phyloP scores from a whole-genome alignment of 352 stramenopile species.

The Pythium periplocum region DNA sequence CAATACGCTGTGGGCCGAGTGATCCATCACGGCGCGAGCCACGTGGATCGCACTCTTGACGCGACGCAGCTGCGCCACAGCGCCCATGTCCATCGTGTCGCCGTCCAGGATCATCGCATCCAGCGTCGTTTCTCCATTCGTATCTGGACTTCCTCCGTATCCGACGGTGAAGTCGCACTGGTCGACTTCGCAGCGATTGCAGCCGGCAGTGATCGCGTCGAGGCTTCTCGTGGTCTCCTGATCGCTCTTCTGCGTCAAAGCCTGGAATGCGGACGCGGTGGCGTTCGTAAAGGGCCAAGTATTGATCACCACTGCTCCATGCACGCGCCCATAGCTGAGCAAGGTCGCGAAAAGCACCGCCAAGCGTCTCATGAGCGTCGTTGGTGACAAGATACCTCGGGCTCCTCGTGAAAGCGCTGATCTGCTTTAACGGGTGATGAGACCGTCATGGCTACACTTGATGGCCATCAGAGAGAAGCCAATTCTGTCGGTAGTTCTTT shows the following conservation, averaged over 20 bases:
- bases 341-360: neutral
- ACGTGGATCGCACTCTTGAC: slow-evolving; percentile 83
- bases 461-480: too few species aligned
- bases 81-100: slow-evolving; percentile 77
- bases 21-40: slow-evolving; percentile 82
- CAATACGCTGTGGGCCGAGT: slow-evolving; percentile 86
- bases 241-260: slow-evolving; percentile 16
- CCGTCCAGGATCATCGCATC: slow-evolving; percentile 91
- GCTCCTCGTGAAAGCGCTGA: too few species aligned
- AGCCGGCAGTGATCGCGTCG: slow-evolving; percentile 63
- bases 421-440: too few species aligned
- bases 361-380: neutral
- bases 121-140: slow-evolving; percentile 82
- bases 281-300: slow-evolving; percentile 80
- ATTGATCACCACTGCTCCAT: slow-evolving; percentile 65
- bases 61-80: slow-evolving; percentile 71
- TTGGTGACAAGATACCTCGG: neutral
- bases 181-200: slow-evolving; percentile 76
- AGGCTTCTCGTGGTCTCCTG: slow-evolving; percentile 18
- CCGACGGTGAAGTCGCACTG: slow-evolving; percentile 88
- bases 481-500: too few species aligned
- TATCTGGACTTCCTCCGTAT: slow-evolving; percentile 85
- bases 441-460: too few species aligned
- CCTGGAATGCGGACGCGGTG: slow-evolving; percentile 57
- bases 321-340: too few species aligned